Evolutionary conservation across 768 basidiomycete genomes (phyloP).

Genomic region (Amylocystis lapponica): DNA sequence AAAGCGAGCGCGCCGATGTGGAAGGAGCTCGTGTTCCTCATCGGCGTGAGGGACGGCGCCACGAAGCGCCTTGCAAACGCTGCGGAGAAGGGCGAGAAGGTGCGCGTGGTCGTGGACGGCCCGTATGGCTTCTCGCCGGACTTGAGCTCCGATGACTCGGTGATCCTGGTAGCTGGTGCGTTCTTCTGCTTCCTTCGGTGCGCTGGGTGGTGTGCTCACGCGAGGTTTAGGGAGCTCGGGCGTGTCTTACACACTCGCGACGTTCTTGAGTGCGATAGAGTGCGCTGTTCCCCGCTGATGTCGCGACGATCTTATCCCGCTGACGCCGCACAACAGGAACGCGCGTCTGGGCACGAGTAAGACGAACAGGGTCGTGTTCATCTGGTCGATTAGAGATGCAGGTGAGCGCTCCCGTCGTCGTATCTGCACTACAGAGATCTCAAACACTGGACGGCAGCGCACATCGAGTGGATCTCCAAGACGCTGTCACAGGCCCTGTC

Average conservation of each 20-base stretch:
- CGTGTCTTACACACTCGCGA: constrained; percentile 40
- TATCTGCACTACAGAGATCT: too few relatives aligned
- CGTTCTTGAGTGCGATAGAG: constrained; percentile 27
- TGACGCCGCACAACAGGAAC: constrained; percentile 20
- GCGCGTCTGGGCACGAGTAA: constrained; percentile 18
- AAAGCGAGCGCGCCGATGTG: constrained; percentile 4
- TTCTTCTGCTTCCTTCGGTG: neutral
- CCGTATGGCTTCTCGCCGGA: constrained; percentile 46
- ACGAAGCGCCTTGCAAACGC: constrained; percentile 41
- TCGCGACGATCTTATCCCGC: too few relatives aligned
- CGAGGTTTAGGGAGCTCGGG: constrained; percentile 41
- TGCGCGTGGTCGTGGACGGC: constrained; percentile 52
- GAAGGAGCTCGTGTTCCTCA: constrained; percentile 49
- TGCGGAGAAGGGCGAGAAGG: constrained; percentile 24
- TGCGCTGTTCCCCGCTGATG: neutral
- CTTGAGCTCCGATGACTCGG: constrained; percentile 36
- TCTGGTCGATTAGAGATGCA: constrained; percentile 38
- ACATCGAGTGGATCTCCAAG: constrained; percentile 42
- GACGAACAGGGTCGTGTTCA: constrained; percentile 31
- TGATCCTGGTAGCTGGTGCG: constrained; percentile 47
- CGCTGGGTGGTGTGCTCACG: neutral
- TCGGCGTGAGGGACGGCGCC: constrained; percentile 55
- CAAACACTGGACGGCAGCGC: constrained; percentile 23
- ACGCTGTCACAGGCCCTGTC: constrained; percentile 27
- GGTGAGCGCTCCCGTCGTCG: constrained; percentile 19